Evolutionary conservation across 140 eudicot genomes (phyloP), one percentile per base, ranked within the genome.

Genomic region (Senecio squalidus): DNA sequence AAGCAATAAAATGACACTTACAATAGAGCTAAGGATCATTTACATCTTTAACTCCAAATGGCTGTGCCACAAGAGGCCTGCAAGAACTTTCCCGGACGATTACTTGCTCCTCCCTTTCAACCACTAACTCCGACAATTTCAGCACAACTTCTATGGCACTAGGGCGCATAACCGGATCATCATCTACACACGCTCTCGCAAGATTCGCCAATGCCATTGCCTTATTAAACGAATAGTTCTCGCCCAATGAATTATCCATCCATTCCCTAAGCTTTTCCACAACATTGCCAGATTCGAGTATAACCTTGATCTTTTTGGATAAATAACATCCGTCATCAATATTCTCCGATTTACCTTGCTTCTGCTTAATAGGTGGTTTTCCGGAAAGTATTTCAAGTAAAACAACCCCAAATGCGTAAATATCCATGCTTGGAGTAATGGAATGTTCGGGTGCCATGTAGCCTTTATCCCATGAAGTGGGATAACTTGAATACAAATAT

Each of bases 321-420:
- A 91, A 60, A 51, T 68, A 54, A 5, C 66, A 24, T 0, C n/a
- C 52, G 3, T 62, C 76, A 5, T 72, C 78, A 4, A 52, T 74
- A 23, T 44, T 53, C 34, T 70, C 79, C n/a, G 66, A 45, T 6
- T 58, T 72, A 1, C 43, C 66, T 51, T 49, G n/a, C 20, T 51
- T 64, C 55, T 49, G n/a, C 20, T 51, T 66, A 29, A 84, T 69
- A 1, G 96, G 89, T 2, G 76, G 78, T 43, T 77, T 60, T 25
- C 96, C 96, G 0, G 95, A 92, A 24, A 92, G 43, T 36, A 92
- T 75, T 75, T 92, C 98, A 6, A 87, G 79, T 59, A 92, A 46
- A 60, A 87, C 79, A n/a, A 92, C 89, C 29, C 98, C 98, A 14
- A 55, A 92, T 23, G 98, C 89, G 5, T 74, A 92, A 10, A 92